Evolutionary conservation across 2,329 filamentous ascomycete species (phyloP), one percentile per base, ranked within the genome.

Genomic region (Exophiala spinifera): DNA sequence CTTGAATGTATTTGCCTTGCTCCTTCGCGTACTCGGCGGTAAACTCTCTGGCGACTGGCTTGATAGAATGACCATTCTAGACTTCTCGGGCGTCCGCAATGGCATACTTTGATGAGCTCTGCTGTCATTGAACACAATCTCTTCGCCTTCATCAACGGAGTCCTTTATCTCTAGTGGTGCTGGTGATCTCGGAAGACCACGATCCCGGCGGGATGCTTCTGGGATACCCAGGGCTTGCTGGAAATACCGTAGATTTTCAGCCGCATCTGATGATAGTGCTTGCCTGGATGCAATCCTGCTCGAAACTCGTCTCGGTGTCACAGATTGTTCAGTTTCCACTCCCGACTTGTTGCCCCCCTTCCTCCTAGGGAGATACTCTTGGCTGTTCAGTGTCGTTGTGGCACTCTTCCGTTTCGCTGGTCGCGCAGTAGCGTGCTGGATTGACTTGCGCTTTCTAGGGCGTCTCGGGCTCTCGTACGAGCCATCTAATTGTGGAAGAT

Each of bases 21-120:
- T 14, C 15, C 36, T 47, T 47, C 39, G 53, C 14, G 53, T 59
- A 42, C 57, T 60, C 4, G 51, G 45, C 37, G 47, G 46, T 11
- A 62, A 8, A 37, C 55, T 61, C 49, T 64, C 62, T 6, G 62
- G 61, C 17, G 59, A 61, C 36, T 64, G 62, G 47, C 59, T 61
- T 17, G 61, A 63, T 14, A 59, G 28, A 23, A 64, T 52, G 7
- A 60, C 45, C 13, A 28, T 51, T 5, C 49, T 21, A 19, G 23
- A 28, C 37, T 25, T 57, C 19, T 52, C 52, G 5, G 57, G 61
- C 11, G 57, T 60, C 15, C 43, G 28, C 4, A 54, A 55, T 7
- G 15, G 6, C 33, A 10, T 28, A 31, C 13, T 14, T 37, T 13
- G 13, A 34, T 39, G 14, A 46, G 15, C 14, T 17, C 37, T 31